Percentiles rank a stretch among this genome's conserved stretches.
These are phyloP conservation scores for Trametes pubescens DNA, from an alignment of 1,284 basidiomycete genomes.

Conservation along the genomic window DNA sequence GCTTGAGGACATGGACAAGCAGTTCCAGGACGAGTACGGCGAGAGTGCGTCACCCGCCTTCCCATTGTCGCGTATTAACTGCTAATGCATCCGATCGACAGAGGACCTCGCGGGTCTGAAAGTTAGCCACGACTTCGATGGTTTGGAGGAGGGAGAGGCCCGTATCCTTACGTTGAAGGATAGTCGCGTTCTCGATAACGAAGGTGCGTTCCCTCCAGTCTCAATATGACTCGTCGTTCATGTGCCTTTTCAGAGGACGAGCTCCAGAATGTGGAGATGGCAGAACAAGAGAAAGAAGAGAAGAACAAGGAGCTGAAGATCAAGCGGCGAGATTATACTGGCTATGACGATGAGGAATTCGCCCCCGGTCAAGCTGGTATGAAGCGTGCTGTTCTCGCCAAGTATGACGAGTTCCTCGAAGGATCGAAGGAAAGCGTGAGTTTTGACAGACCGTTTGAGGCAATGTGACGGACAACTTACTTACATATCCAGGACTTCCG, in stretches of 20 bases:
- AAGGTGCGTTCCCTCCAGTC: slow-evolving; percentile 59
- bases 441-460: slow-evolving; percentile 2
- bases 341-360: slow-evolving; percentile 97
- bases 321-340: slow-evolving; percentile 91
- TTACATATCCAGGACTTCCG: slow-evolving; percentile 72
- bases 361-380: slow-evolving; percentile 74
- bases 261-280: slow-evolving; percentile 93
- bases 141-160: slow-evolving; percentile 92
- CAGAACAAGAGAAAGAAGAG: slow-evolving; percentile 82
- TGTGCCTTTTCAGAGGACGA: slow-evolving; percentile 81
- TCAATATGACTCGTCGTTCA: not conserved
- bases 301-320: slow-evolving; percentile 88
- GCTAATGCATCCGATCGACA: slow-evolving; percentile 41
- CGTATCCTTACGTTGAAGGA: slow-evolving; percentile 97
- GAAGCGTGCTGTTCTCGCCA: slow-evolving; percentile 87
- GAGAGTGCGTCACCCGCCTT: slow-evolving; percentile 67
- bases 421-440: slow-evolving; percentile 72
- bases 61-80: not conserved
- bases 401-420: slow-evolving; percentile 93
- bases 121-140: slow-evolving; percentile 95
- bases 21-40: slow-evolving; percentile 77
- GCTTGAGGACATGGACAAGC: slow-evolving; percentile 83
- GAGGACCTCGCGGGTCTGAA: slow-evolving; percentile 93
- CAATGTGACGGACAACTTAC: slow-evolving; percentile 1
- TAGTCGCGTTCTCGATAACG: slow-evolving; percentile 90